phyloP scores from a whole-genome alignment of 768 basidiomycete genomes.

The Strobilomyces confusus region DNA sequence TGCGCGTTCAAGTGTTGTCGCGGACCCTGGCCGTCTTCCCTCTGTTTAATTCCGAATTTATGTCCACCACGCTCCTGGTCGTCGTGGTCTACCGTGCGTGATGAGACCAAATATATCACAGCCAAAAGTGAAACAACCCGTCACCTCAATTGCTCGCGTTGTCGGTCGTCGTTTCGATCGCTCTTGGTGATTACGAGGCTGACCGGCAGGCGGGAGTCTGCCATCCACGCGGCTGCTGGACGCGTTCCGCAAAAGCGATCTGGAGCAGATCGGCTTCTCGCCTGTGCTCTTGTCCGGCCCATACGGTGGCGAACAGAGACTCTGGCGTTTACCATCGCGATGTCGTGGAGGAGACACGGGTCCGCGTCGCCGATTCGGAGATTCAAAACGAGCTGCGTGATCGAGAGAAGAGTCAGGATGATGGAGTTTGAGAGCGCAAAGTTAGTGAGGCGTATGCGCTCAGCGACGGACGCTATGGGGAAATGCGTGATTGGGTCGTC shows the following conservation, averaged over 20 bases:
- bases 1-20: too few species aligned
- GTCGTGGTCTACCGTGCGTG: too few species aligned
- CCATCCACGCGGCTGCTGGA: too few species aligned
- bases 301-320: conserved; percentile 1
- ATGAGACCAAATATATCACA: not conserved
- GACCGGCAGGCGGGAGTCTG: not conserved
- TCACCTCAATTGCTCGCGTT: not conserved
- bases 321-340: conserved; percentile 6
- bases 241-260: too few species aligned
- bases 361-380: conserved; percentile 12
- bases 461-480: too few species aligned
- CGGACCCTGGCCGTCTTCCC: too few species aligned
- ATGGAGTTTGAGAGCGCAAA: conserved; percentile 28
- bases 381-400: conserved; percentile 22
- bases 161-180: not conserved
- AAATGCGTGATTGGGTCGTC: too few species aligned
- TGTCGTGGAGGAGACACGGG: not conserved
- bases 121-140: not conserved
- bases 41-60: too few species aligned
- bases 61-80: too few species aligned
- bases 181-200: not conserved
- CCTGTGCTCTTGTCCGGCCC: not conserved
- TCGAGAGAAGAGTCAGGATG: conserved; percentile 24
- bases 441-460: not conserved
- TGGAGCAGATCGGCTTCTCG: not conserved